Evolutionary conservation across 352 stramenopile species (phyloP), one percentile per base, ranked within the genome.

Genomic region (Pythium biforme): DNA sequence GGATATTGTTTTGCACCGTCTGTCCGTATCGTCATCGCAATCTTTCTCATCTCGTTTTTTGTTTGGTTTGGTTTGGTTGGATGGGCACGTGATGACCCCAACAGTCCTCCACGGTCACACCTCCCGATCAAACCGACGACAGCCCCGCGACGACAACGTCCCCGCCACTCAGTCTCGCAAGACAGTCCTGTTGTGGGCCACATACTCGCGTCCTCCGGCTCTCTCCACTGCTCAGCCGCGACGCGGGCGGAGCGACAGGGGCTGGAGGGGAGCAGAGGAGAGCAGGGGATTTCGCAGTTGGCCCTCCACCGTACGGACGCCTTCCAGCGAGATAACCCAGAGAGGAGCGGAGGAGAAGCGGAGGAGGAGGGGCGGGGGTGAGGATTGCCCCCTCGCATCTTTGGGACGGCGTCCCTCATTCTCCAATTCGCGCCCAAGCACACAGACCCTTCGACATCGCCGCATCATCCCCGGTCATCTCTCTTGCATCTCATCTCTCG

Each of bases 351-450:
- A 46, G 39, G 41, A 49, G n/a, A 5, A 27, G 41, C 11, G 41
- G 41, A 49, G 41, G 41, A 49, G 41, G 41, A 25, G 41, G 41
- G 15, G n/a, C 2, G n/a, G 27, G n/a, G 15, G n/a, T 10, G 22
- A 12, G 20, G 2, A 27, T 19, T 7, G n/a, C 22, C 8, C 17
- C 11, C 9, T 12, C 46, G 46, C 25, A 22, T 52, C n/a, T 20
- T 20, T 15, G 37, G 10, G 0, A 10, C 6, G 3, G 19, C 31
- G 46, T 20, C 17, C 3, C 27, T 49, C 51, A 67, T 56, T 61
- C 60, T 67, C 23, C 59, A 65, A 59, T 65, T 65, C 51, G 59
- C 59, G 15, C 2, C 40, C 48, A 40, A 58, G 39, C 2, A 1
- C 48, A 43, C 26, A 59, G 29, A 52, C 51, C 50, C 27, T 20